phyloP scores from a whole-genome alignment of 2,329 filamentous ascomycete genomes.

The Phaeoacremonium minimum region DNA sequence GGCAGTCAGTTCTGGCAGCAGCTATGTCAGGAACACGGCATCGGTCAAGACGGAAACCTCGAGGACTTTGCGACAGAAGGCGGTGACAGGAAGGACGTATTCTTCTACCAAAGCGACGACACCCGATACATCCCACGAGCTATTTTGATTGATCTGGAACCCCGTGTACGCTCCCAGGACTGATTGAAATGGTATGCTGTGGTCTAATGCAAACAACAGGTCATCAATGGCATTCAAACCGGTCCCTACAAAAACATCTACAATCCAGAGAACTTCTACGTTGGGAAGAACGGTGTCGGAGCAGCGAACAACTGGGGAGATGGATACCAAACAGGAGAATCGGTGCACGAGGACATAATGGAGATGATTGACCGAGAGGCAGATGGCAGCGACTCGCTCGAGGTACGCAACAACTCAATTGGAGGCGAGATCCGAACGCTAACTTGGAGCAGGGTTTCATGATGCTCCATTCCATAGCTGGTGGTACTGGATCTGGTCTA shows the following conservation, averaged over 20 bases:
- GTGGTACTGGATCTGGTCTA: slow-evolving; percentile 92
- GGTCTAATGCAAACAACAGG: too few relatives aligned
- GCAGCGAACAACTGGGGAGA: slow-evolving; percentile 98
- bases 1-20: slow-evolving; percentile 99
- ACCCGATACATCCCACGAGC: slow-evolving; percentile 96
- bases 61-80: slow-evolving; percentile 98
- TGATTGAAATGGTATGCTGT: too few relatives aligned
- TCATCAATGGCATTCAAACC: slow-evolving; percentile 88
- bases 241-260: slow-evolving; percentile 98
- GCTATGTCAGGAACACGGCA: slow-evolving; percentile 95
- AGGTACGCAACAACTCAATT: too few relatives aligned
- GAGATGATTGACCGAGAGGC: slow-evolving; percentile 99
- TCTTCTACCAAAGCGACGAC: slow-evolving; percentile 99
- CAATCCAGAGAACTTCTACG: slow-evolving; percentile 98
- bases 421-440: too few relatives aligned
- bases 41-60: slow-evolving; percentile 93
- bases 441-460: slow-evolving; percentile 72
- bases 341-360: slow-evolving; percentile 93
- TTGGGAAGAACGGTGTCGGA: slow-evolving; percentile 88
- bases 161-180: slow-evolving; percentile 61
- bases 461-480: slow-evolving; percentile 96
- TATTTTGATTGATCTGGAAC: slow-evolving; percentile 92
- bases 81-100: slow-evolving; percentile 96
- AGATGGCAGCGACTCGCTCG: slow-evolving; percentile 93
- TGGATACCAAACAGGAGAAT: slow-evolving; percentile 88